These are phyloP conservation scores for Daedaleopsis nitida DNA, from an alignment of 768 basidiomycete species.

Conservation along the genomic window DNA sequence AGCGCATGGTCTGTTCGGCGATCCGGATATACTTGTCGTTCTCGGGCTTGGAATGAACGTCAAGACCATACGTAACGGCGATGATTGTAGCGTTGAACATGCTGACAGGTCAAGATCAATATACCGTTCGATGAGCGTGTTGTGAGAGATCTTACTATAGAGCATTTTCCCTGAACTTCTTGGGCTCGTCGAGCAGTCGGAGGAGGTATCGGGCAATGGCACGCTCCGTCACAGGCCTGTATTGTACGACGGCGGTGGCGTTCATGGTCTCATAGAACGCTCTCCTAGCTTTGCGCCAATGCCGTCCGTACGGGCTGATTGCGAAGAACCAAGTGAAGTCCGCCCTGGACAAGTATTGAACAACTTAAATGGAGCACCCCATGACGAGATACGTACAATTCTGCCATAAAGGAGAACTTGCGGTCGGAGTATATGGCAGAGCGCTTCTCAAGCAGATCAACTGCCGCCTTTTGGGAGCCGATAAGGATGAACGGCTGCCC, in stretches of 20 bases:
- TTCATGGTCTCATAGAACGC: conserved; percentile 1
- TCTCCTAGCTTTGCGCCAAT: conserved; percentile 1
- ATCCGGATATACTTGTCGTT: conserved; percentile 45
- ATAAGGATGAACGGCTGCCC: conserved; percentile 70
- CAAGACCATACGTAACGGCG: conserved; percentile 47
- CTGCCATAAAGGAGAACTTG: neutral
- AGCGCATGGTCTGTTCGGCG: conserved; percentile 38
- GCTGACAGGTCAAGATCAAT: neutral
- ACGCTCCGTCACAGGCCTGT: neutral
- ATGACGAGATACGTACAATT: neutral
- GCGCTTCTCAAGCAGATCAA: conserved; percentile 68
- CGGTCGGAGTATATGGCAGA: conserved; percentile 76
- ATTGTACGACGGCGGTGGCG: neutral
- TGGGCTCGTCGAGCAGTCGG: neutral
- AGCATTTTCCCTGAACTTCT: neutral
- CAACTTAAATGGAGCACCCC: neutral
- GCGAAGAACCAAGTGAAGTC: neutral
- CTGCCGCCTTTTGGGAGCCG: conserved; percentile 56
- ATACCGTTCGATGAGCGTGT: neutral
- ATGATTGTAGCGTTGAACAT: conserved; percentile 38
- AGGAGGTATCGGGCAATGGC: neutral
- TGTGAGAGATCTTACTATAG: conserved; percentile 33
- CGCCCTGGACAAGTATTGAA: neutral
- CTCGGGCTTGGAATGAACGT: conserved; percentile 28
- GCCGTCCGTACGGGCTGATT: neutral